Conservation (phyloP, 225 moss, liverwort and hornwort species). For the Bryoerythrophyllum caledonicum region DNA sequence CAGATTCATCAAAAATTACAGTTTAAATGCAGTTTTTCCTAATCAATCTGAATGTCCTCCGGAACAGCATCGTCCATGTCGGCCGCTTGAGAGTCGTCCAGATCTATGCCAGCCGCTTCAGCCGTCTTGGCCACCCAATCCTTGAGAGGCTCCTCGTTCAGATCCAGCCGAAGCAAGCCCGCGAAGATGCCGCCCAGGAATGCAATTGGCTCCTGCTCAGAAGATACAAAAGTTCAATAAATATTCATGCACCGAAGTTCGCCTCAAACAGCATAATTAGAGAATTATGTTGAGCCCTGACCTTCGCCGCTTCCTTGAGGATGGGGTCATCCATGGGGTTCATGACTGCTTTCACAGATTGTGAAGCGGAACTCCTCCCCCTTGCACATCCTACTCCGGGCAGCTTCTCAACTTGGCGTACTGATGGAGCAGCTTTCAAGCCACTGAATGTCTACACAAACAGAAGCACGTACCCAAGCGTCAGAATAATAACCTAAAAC, state of each 20-base stretch:
- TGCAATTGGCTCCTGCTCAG: constrained; percentile 85
- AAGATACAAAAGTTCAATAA: background rate
- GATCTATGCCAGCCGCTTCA: constrained; percentile 77
- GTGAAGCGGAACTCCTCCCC: constrained; percentile 24
- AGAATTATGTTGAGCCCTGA: background rate
- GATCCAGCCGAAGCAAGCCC: constrained; percentile 84
- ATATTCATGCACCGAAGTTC: background rate
- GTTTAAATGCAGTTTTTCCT: constrained; percentile 11
- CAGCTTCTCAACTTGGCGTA: constrained; percentile 27
- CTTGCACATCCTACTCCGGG: constrained; percentile 27
- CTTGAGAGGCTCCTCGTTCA: constrained; percentile 89
- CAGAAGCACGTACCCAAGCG: background rate
- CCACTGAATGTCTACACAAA: constrained; percentile 50
- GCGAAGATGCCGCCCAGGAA: constrained; percentile 92
- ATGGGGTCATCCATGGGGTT: constrained; percentile 61
- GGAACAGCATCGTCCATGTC: constrained; percentile 60
- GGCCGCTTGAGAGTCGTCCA: constrained; percentile 46
- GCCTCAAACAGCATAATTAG: constrained; percentile 11
- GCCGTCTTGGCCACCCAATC: constrained; percentile 95
- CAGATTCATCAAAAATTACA: constrained; percentile 13
- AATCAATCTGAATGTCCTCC: constrained; percentile 85
- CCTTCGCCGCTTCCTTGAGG: constrained; percentile 58
- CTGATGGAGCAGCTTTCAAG: constrained; percentile 42
- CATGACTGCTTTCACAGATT: constrained; percentile 37
- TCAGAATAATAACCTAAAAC: constrained; percentile 1